phyloP scores from a whole-genome alignment of 345 rosid genomes.

The Moringa oleifera region DNA sequence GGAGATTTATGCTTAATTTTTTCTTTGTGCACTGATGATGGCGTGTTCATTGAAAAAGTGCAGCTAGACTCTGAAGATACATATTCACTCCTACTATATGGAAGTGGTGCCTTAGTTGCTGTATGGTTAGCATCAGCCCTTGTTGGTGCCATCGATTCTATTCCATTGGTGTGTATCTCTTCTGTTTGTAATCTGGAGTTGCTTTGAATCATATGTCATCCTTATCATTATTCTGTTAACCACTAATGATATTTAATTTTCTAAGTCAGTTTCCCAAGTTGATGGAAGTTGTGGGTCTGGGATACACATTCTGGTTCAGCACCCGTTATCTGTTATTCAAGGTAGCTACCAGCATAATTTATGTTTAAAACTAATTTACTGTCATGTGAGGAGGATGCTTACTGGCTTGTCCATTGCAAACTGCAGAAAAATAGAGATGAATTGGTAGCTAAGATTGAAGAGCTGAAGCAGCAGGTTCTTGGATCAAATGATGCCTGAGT shows the following conservation, averaged over 20 bases:
- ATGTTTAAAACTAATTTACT: background rate
- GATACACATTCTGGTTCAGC: conserved; percentile 78
- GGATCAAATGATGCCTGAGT: conserved; percentile 52
- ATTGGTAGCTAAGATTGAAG: conserved; percentile 52
- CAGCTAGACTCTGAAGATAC: conserved; percentile 65
- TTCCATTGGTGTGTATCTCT: conserved; percentile 66
- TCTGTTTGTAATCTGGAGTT: background rate
- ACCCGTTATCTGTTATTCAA: conserved; percentile 73
- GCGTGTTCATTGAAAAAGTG: conserved; percentile 14
- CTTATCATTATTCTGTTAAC: background rate
- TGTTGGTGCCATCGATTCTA: conserved; percentile 71
- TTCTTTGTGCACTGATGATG: background rate
- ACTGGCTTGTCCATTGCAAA: background rate
- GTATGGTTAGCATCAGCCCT: conserved; percentile 55
- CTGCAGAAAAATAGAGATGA: conserved; percentile 68
- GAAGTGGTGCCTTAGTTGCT: conserved; percentile 56
- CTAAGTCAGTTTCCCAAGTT: conserved; percentile 64
- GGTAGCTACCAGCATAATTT: conserved; percentile 30
- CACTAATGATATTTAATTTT: background rate
- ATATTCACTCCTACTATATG: conserved; percentile 49
- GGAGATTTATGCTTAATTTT: too few species aligned
- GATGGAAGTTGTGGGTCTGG: conserved; percentile 88
- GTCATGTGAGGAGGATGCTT: background rate
- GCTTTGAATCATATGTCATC: background rate
- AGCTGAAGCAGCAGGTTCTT: conserved; percentile 61